phyloP scores from a whole-genome alignment of 345 rosid genomes.

The Lagerstroemia speciosa region DNA sequence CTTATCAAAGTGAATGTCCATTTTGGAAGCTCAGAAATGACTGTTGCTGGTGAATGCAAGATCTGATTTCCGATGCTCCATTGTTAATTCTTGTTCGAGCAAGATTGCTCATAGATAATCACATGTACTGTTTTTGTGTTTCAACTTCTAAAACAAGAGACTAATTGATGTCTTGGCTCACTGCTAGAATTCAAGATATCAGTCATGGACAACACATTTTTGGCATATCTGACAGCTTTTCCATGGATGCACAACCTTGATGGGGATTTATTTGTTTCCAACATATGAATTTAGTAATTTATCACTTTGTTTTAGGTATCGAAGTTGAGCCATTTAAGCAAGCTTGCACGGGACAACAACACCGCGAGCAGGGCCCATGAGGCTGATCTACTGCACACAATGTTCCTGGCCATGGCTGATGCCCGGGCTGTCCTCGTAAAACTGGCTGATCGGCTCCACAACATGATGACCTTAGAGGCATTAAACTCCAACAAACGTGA shows the following conservation, averaged over 20 bases:
- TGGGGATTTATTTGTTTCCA: neutral
- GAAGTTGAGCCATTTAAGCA: conserved; percentile 85
- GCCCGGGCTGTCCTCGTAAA: conserved; percentile 95
- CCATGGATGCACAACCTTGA: neutral
- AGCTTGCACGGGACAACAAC: conserved; percentile 89
- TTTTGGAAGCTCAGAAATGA: neutral
- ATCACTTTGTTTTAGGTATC: conserved; percentile 42
- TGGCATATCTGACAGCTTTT: too few relatives aligned
- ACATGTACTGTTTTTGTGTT: neutral
- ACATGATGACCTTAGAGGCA: conserved; percentile 87
- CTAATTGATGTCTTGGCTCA: neutral
- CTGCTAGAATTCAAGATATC: neutral
- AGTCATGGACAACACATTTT: neutral
- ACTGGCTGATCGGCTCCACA: conserved; percentile 91
- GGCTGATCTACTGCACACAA: conserved; percentile 87
- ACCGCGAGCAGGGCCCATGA: conserved; percentile 75
- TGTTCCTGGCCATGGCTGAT: conserved; percentile 96
- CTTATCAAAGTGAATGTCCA: neutral
- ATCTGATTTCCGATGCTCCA: neutral
- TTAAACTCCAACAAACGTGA: conserved; percentile 65
- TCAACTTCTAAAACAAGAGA: neutral
- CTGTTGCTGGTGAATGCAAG: neutral
- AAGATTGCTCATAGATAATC: too few relatives aligned
- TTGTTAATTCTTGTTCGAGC: too few relatives aligned
- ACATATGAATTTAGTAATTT: neutral